A percentile compares a stretch with the other conserved stretches of the same genome.
Conservation (phyloP, 768 basidiomycete genomes). For the Cystofilobasidium ferigula region DNA sequence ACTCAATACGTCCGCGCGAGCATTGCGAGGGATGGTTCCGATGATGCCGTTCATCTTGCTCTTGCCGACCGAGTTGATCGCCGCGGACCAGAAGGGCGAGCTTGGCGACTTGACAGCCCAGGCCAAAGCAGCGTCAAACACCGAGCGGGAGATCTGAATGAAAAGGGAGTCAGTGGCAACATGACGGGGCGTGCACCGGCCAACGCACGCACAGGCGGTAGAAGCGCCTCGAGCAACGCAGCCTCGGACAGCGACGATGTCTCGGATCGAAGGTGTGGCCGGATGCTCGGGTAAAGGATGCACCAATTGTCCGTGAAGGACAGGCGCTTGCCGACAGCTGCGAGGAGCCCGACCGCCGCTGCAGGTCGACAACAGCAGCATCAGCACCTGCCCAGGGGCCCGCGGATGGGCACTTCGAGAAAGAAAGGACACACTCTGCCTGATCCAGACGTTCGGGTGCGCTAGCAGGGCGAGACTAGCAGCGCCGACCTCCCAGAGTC, state of each 20-base stretch:
- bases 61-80: not conserved
- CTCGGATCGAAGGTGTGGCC: constrained; percentile 76
- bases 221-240: constrained; percentile 62
- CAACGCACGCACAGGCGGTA: constrained; percentile 55
- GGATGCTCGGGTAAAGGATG: constrained; percentile 81
- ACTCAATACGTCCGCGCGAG: not conserved
- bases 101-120: constrained; percentile 83
- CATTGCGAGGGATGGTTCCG: constrained; percentile 4
- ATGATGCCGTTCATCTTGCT: not conserved
- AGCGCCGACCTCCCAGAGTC: constrained; percentile 94
- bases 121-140: constrained; percentile 71
- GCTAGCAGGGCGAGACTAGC: constrained; percentile 77
- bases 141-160: constrained; percentile 50
- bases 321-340: constrained; percentile 69
- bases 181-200: not conserved
- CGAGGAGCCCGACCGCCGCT: constrained; percentile 82
- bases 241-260: constrained; percentile 61
- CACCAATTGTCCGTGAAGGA: constrained; percentile 90
- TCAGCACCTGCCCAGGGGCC: too few species aligned
- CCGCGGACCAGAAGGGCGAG: constrained; percentile 57
- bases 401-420: too few species aligned
- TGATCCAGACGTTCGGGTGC: constrained; percentile 91
- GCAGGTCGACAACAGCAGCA: too few species aligned
- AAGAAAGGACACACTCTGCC: constrained; percentile 52
- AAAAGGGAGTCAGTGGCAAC: not conserved